phyloP scores from a whole-genome alignment of 805 yeast genomes.

The Candida ponderosae region DNA sequence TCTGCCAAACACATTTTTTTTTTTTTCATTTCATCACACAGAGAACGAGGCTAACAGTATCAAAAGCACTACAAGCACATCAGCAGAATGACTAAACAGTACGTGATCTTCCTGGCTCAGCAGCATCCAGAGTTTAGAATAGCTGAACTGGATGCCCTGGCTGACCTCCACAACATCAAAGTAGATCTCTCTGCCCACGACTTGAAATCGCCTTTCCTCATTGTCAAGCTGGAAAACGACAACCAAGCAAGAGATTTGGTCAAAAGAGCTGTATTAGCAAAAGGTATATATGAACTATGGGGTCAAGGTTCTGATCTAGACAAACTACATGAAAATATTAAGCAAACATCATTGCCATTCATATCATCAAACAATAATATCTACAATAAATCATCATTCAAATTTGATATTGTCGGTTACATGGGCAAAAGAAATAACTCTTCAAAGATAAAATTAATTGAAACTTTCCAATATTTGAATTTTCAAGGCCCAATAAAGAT shows the following conservation, averaged over 20 bases:
- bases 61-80: no score
- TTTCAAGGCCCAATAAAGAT: slow-evolving; percentile 73
- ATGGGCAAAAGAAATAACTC: slow-evolving; percentile 53
- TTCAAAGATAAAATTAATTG: slow-evolving; percentile 55
- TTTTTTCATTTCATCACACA: not conserved
- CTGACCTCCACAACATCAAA: slow-evolving; percentile 47
- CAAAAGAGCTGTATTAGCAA: slow-evolving; percentile 58
- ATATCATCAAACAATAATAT: slow-evolving; percentile 4
- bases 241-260: slow-evolving; percentile 58
- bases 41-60: no score
- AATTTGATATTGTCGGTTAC: slow-evolving; percentile 74
- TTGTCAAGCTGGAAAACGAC: slow-evolving; percentile 59
- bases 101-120: slow-evolving; percentile 80
- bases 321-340: slow-evolving; percentile 44
- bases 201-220: slow-evolving; percentile 60
- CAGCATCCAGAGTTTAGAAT: slow-evolving; percentile 68
- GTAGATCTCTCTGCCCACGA: slow-evolving; percentile 55
- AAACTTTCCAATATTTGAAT: slow-evolving; percentile 60
- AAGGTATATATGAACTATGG: slow-evolving; percentile 81
- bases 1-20: not conserved
- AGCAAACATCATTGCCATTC: slow-evolving; percentile 21
- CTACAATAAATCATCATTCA: slow-evolving; percentile 50
- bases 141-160: slow-evolving; percentile 82
- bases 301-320: slow-evolving; percentile 56
- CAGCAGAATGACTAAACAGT: slow-evolving; percentile 47